These are phyloP conservation scores for Kazachstania africana DNA, from an alignment of 805 yeast genomes.

Conservation along the genomic window DNA sequence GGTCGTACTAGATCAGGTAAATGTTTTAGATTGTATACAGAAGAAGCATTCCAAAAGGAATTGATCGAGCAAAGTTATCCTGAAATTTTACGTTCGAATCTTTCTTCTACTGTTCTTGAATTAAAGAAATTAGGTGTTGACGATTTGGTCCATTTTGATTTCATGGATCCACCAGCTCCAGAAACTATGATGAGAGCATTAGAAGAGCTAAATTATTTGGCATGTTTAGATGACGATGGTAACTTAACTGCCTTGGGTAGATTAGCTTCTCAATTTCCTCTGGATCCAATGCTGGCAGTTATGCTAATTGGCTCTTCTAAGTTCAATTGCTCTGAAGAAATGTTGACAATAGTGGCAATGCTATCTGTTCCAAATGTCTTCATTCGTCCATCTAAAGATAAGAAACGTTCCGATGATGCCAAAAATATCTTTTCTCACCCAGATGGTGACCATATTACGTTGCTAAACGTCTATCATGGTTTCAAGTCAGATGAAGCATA, in stretches of 20 bases:
- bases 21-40: slow-evolving; percentile 91
- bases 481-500: slow-evolving; percentile 66
- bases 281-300: slow-evolving; percentile 92
- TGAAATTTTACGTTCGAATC: slow-evolving; percentile 82
- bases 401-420: slow-evolving; percentile 83
- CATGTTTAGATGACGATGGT: slow-evolving; percentile 88
- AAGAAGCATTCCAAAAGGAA: slow-evolving; percentile 90
- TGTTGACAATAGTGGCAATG: slow-evolving; percentile 79
- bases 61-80: slow-evolving; percentile 93
- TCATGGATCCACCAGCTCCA: slow-evolving; percentile 99
- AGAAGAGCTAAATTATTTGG: slow-evolving; percentile 84
- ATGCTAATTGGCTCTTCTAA: slow-evolving; percentile 82
- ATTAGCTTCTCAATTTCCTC: slow-evolving; percentile 82
- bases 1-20: slow-evolving; percentile 99
- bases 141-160: slow-evolving; percentile 93
- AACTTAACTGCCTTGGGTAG: slow-evolving; percentile 82
- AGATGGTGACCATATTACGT: slow-evolving; percentile 88
- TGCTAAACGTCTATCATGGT: slow-evolving; percentile 79
- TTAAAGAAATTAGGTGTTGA: slow-evolving; percentile 89
- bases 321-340: slow-evolving; percentile 78
- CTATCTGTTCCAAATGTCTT: slow-evolving; percentile 90
- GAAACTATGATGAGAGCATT: slow-evolving; percentile 99
- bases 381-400: slow-evolving; percentile 81
- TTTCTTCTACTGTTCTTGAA: slow-evolving; percentile 85
- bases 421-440: slow-evolving; percentile 82